Base-by-base conservation (phyloP, 345 rosid genomes). In the Bretschneidera sinensis region DNA sequence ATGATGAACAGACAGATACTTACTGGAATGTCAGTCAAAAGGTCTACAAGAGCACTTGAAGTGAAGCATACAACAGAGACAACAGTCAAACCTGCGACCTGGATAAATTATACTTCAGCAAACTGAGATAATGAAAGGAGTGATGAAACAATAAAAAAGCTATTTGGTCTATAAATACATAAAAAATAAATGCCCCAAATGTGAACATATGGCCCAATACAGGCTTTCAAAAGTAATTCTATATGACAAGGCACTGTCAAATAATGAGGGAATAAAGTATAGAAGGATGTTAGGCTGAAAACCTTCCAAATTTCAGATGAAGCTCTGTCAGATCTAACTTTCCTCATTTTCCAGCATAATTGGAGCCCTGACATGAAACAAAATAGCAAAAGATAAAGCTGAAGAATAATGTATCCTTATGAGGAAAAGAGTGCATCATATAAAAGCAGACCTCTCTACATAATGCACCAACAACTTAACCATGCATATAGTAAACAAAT, bases 281-380 rank as follows among this genome's bases (percentile, higher is more conserved):
- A 22, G 34, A 62, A 48, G 59, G 35, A 31, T 21, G 35, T 6
- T 11, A 65, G 9, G 3, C 6, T 47, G 35, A 35, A 34, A 69
- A 85, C 91, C 91, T 85, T 85, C 80, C 76, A 65, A 65, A 79
- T 85, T 58, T 85, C 91, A 31, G 83, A 80, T 31, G 86, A 63
- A 64, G 82, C 80, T 66, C 83, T 77, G 57, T 85, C 91, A 54
- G 82, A 83, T 78, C 79, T 70, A 63, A 83, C 83, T 61, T 74
- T 81, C 65, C 86, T 74, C 83, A 83, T 83, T 74, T 79, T 80
- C 64, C 65, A 65, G 78, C 82, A 80, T 63, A 85, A 61, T 14
- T 73, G 34, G 52, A 82, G 68, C 20, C 91, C 91, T 85, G 67
- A 69, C 19, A 73, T 47, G 16, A 55, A 34, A 13, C 24, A 62